phyloP scores from a whole-genome alignment of 2,329 filamentous ascomycete genomes.

The Trichoderma guizhouense region DNA sequence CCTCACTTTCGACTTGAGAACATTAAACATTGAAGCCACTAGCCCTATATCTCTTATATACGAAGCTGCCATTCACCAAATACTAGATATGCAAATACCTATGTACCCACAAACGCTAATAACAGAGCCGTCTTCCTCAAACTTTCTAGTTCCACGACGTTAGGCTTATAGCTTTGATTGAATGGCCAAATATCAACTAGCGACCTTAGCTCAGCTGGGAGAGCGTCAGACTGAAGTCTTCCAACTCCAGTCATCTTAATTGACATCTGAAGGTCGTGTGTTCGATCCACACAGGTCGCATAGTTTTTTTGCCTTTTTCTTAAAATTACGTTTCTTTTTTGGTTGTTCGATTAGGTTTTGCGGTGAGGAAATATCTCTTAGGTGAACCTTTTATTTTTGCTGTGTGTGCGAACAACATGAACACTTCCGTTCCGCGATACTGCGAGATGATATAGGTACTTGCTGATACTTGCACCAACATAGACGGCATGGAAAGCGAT shows the following conservation, averaged over 20 bases:
- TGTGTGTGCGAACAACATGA: too few relatives aligned
- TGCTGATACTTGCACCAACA: too few relatives aligned
- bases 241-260: too few relatives aligned
- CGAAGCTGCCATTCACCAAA: neutral
- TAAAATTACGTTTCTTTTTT: too few relatives aligned
- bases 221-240: constrained; percentile 27
- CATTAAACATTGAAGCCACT: neutral
- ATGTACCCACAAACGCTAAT: neutral
- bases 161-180: neutral
- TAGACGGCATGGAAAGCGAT: too few relatives aligned
- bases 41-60: neutral
- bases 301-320: constrained; percentile 8
- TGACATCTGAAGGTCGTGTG: constrained; percentile 28
- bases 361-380: too few relatives aligned
- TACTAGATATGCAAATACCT: too few relatives aligned
- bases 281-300: constrained; percentile 31
- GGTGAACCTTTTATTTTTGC: too few relatives aligned
- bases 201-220: constrained; percentile 31
- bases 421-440: too few relatives aligned
- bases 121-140: neutral
- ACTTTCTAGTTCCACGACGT: neutral
- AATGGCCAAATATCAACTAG: neutral
- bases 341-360: too few relatives aligned
- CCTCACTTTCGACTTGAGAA: neutral
- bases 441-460: too few relatives aligned